Evolutionary conservation across 2,329 filamentous ascomycete genomes (phyloP), one percentile per base, ranked within the genome.

Genomic region (Trichoderma atroviride): DNA sequence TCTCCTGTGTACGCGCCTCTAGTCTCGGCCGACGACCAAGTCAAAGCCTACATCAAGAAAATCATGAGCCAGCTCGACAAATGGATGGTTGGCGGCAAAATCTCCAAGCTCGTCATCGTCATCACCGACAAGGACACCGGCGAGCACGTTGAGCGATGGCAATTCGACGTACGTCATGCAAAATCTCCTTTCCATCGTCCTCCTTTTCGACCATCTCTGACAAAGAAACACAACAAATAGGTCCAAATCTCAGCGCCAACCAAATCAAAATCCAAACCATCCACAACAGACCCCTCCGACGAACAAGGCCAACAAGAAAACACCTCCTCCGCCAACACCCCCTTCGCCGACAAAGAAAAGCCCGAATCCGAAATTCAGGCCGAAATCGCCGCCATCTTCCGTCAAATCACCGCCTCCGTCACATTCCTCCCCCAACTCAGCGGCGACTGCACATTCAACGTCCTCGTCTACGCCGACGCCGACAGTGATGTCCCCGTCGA

Each of bases 11-110:
- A 24, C 31, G 56, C 27, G 35, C 10, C 14, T 63, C 11, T 78
- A 90, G 94, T 98, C 63, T 96, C 95, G 37, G 89, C 94, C 72
- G 96, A 99, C 79, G 96, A 98, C 83, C 95, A 99, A 83, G 96
- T 99, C 78, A 97, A 97, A 82, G 93, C 94, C 37, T 99, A 99
- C 83, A 97, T 99, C 85, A 97, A 97, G 82, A 97, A 96, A 83
- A 98, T 99, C 83, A 99, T 97, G 94, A 91, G 90, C 33, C 96
- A 99, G 81, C 88, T 99, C 70, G 95, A 96, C 83, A 93, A 93
- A 79, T 99, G 96, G 96, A 98, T 98, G 94, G 86, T 94, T 65
- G 92, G 92, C 75, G 93, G 94, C 79, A 98, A 99, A 82, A 97
- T 99, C 78, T 96, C 93, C 64, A 97, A 97, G 81, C 89, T 99